Conservation (phyloP, 176 grass and related monocot genomes). For the Oropetium thomaeum region DNA sequence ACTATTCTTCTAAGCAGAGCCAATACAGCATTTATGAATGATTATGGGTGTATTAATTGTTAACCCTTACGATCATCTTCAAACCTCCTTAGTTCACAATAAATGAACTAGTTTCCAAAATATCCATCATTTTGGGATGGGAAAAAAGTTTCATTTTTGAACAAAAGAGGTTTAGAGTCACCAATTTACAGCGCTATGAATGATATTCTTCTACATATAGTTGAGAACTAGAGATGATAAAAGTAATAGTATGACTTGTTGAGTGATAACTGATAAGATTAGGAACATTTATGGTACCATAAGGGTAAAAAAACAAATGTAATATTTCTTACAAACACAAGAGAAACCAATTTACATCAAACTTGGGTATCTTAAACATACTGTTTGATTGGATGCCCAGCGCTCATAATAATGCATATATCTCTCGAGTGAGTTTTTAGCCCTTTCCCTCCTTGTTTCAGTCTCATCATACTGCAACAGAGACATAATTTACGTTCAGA, state of each 20-base stretch:
- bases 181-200: neutral
- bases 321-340: constrained; percentile 20
- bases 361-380: constrained; percentile 46
- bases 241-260: neutral
- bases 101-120: too few species aligned
- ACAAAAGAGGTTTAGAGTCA: too few species aligned
- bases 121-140: too few species aligned
- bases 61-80: too few species aligned
- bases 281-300: neutral
- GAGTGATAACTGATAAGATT: neutral
- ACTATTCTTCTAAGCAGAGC: neutral
- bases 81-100: too few species aligned
- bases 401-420: constrained; percentile 99
- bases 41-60: too few species aligned
- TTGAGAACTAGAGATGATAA: neutral
- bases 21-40: too few species aligned
- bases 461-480: constrained; percentile 71
- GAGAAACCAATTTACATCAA: constrained; percentile 26
- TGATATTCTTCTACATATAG: neutral
- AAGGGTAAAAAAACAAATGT: neutral
- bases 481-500: constrained; percentile 9
- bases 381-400: constrained; percentile 91
- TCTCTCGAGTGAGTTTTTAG: constrained; percentile 95
- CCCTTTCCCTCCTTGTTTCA: constrained; percentile 92
- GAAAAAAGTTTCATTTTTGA: too few species aligned